phyloP scores from a whole-genome alignment of 768 basidiomycete species.

The Hericium rajendrae region DNA sequence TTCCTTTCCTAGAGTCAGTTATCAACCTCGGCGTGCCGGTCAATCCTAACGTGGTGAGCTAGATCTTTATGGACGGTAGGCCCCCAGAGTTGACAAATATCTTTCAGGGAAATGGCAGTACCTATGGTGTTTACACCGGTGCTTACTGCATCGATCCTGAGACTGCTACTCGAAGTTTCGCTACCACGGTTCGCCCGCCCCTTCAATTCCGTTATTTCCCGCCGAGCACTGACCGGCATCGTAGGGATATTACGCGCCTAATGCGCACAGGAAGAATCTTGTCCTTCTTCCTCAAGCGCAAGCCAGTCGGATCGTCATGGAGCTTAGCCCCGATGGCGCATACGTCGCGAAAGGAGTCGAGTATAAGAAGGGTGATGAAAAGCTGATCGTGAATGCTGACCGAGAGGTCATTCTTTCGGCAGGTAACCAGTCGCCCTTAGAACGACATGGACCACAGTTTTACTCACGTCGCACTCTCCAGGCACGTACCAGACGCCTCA shows the following conservation, averaged over 20 bases:
- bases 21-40: neutral
- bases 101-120: neutral
- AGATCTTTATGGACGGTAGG: neutral
- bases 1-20: neutral
- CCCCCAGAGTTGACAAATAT: neutral
- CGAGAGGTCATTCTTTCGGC: neutral
- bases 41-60: neutral
- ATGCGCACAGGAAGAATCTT: neutral
- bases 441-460: too few species aligned
- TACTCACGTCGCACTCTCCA: neutral
- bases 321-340: neutral
- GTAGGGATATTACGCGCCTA: neutral
- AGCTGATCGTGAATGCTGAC: neutral
- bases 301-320: neutral
- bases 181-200: neutral
- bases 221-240: too few species aligned
- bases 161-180: neutral
- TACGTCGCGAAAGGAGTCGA: neutral
- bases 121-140: neutral
- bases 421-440: too few species aligned
- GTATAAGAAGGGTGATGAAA: neutral
- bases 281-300: neutral
- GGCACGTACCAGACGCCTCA: neutral
- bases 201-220: too few species aligned
- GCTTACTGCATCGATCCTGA: neutral